Base-by-base conservation (phyloP, 2,329 filamentous ascomycete genomes). In the Alternaria novae-zelandiae region DNA sequence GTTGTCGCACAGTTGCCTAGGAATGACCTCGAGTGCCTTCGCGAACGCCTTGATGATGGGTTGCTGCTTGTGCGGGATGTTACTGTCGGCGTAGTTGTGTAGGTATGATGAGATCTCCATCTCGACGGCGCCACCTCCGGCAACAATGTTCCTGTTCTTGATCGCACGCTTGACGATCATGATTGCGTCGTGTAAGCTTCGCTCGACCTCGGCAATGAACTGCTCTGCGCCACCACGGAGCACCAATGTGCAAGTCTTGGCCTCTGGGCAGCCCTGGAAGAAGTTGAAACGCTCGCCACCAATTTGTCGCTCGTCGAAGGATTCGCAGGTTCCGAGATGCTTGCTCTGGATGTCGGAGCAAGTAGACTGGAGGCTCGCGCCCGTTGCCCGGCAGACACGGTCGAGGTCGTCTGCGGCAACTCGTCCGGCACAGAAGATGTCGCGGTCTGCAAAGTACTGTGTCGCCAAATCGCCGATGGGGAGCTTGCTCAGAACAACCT, bases 151-250 rank as follows among this genome's bases (percentile, higher is more conserved):
- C 78, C 91, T 91, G 86, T 98, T 97, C 85, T 93, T 93, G 82
- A 98, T 93, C 26, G 96, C 93, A 66, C 96, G 94, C 89, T 98
- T 98, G 78, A 99, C 96, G 76, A 99, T 97, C 96, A 99, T 99
- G 83, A 99, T 98, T 73, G 96, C 96, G 77, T 99, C 96, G 86
- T 99, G 96, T 70, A 99, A 88, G 78, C 93, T 97, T 69, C 96
- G 92, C 86, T 99, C 96, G 2, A 97, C 96, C 82, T 99, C 96
- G 62, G 96, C 96, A 74, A 99, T 99, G 84, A 99, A 99, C 81
- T 99, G 96, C 85, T 99, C 96, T 36, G 96, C 96, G 70, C 96
- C 96, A 76, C 96, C 96, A 78, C 96, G 92, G 67, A 99, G 90
- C 44, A 99, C 90, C 20, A 99, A 86, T 10, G 96, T 99, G 86